Percentiles rank a stretch among this genome's conserved stretches.
Conservation (phyloP, 352 stramenopile genomes). For the Pythium sukuiense region DNA sequence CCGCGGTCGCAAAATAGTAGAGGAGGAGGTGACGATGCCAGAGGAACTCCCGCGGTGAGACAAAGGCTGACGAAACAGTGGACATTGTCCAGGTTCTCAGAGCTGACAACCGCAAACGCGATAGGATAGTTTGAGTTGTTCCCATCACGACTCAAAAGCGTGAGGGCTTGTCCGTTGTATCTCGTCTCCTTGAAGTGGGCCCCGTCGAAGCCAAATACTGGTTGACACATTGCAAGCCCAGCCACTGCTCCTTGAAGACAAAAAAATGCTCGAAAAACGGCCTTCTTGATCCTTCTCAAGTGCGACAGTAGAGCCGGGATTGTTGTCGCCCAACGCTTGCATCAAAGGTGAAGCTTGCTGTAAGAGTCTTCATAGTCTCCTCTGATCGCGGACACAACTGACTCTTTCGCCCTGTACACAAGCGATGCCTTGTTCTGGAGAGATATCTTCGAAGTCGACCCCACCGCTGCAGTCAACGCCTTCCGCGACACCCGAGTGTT, state of each 20-base stretch:
- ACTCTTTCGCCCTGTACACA: constrained; percentile 2
- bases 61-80: no score
- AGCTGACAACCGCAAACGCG: no score
- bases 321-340: background rate
- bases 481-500: background rate
- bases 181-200: constrained; percentile 11
- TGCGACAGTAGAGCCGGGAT: constrained; percentile 5
- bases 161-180: constrained; percentile 6
- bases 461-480: background rate
- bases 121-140: no score
- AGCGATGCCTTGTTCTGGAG: constrained; percentile 1
- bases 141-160: no score
- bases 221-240: background rate
- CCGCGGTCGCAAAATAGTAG: no score
- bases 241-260: background rate
- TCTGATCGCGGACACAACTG: background rate
- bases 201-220: constrained; percentile 12
- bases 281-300: constrained; percentile 5
- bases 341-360: background rate
- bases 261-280: constrained; percentile 11
- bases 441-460: constrained; percentile 5
- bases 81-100: no score
- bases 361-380: constrained; percentile 12
- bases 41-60: no score
- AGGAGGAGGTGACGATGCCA: no score